Evolutionary conservation across 345 rosid species (phyloP).

Genomic region (Populus nigra): DNA sequence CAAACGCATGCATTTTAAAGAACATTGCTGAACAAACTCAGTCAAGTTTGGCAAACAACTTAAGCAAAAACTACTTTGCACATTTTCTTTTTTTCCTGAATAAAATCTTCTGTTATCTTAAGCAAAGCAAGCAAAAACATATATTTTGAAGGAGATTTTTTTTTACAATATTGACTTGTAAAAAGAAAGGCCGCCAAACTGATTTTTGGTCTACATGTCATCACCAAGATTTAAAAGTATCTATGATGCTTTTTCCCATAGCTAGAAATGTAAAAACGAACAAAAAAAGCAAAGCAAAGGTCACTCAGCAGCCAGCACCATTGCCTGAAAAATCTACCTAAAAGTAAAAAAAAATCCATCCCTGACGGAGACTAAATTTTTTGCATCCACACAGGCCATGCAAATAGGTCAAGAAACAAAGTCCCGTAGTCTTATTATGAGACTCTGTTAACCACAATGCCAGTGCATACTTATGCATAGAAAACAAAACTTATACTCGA

Average conservation of each 20-base stretch:
- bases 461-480: not conserved
- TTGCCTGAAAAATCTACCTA: not conserved
- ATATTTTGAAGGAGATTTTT: not conserved
- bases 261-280: not conserved
- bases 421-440: not conserved
- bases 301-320: not conserved
- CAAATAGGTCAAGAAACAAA: not conserved
- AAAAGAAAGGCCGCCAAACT: not conserved
- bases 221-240: not conserved
- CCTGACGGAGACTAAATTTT: not conserved
- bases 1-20: not conserved
- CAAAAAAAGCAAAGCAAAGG: not conserved
- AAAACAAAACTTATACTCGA: not conserved
- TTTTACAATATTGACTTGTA: not conserved
- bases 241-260: not conserved
- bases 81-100: not conserved
- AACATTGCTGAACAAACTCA: not conserved
- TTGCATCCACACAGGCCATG: not conserved
- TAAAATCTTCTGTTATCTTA: not conserved
- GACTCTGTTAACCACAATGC: not conserved
- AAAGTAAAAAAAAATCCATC: not conserved
- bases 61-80: not conserved
- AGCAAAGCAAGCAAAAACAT: not conserved
- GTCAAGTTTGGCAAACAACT: not conserved
- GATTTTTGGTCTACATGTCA: not conserved